Evolutionary conservation across 257 asterid genomes (phyloP).

Genomic region (Fraxinus pennsylvanica): DNA sequence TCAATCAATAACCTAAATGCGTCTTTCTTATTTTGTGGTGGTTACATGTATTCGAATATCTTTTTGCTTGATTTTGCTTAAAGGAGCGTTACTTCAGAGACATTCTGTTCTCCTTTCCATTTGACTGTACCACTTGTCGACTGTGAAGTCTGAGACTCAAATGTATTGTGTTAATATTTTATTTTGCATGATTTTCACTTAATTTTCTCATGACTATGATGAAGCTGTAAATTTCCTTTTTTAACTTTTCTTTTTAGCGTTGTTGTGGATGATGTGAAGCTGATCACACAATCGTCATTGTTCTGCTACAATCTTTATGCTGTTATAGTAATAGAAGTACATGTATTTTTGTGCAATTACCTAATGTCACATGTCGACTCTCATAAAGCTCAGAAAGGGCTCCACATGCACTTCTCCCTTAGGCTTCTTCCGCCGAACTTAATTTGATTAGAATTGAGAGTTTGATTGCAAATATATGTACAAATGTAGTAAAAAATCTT

Average conservation of each 20-base stretch:
- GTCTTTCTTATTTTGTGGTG: not conserved
- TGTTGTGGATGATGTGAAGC: not conserved
- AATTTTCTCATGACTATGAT: not conserved
- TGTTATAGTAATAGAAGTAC: not conserved
- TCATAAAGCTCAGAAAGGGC: not conserved
- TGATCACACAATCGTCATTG: not conserved
- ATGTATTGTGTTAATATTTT: not conserved
- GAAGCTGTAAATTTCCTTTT: not conserved
- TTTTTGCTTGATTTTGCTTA: conserved; percentile 2
- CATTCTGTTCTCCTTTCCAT: not conserved
- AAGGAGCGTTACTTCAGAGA: not conserved
- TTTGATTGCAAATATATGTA: not conserved
- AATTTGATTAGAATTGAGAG: not conserved
- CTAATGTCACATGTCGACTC: not conserved
- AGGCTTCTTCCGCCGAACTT: not conserved
- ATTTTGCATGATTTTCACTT: not conserved
- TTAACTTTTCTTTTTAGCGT: not conserved
- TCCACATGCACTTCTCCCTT: not conserved
- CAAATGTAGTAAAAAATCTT: not conserved
- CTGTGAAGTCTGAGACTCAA: conserved; percentile 1
- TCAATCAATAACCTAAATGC: not conserved
- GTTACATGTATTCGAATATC: not conserved
- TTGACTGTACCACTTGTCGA: conserved; percentile 18
- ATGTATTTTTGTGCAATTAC: not conserved
- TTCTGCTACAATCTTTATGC: not conserved